Evolutionary conservation across 441 rosid genomes (phyloP).

Genomic region (Gossypium gossypioides): DNA sequence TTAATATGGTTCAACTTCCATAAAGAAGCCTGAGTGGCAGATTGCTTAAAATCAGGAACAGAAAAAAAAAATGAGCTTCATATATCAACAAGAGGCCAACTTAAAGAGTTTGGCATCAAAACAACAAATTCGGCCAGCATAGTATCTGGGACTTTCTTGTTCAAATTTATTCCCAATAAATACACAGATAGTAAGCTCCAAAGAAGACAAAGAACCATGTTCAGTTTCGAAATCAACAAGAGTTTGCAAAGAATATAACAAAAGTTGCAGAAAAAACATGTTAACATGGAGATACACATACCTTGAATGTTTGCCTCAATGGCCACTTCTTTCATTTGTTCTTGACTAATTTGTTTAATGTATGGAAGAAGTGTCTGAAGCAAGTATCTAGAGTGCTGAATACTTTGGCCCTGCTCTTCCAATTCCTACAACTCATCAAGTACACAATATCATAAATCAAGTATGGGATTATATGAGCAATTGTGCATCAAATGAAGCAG

Average conservation of each 20-base stretch:
- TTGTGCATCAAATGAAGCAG: not conserved
- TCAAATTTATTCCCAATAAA: not conserved
- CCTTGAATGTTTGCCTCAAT: constrained; percentile 35
- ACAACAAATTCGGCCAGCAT: not conserved
- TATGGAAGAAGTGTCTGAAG: constrained; percentile 32
- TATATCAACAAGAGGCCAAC: not conserved
- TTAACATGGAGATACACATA: constrained; percentile 10
- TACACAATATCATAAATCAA: not conserved
- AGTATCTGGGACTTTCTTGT: not conserved
- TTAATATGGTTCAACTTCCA: not conserved
- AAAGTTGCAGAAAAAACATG: not conserved
- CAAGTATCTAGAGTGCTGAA: constrained; percentile 24
- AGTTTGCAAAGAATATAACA: not conserved
- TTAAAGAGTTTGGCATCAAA: not conserved
- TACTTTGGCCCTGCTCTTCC: constrained; percentile 6
- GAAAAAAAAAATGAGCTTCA: not conserved
- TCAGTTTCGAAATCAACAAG: not conserved
- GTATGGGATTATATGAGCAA: not conserved
- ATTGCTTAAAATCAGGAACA: not conserved
- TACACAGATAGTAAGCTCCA: not conserved
- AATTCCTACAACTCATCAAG: constrained; percentile 1
- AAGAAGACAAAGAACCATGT: not conserved
- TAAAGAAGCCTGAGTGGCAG: not conserved
- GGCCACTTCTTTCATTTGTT: constrained; percentile 34
- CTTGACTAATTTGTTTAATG: constrained; percentile 28